Base-by-base conservation (phyloP, 2,329 filamentous ascomycete species). In the Aspergillus versicolor region DNA sequence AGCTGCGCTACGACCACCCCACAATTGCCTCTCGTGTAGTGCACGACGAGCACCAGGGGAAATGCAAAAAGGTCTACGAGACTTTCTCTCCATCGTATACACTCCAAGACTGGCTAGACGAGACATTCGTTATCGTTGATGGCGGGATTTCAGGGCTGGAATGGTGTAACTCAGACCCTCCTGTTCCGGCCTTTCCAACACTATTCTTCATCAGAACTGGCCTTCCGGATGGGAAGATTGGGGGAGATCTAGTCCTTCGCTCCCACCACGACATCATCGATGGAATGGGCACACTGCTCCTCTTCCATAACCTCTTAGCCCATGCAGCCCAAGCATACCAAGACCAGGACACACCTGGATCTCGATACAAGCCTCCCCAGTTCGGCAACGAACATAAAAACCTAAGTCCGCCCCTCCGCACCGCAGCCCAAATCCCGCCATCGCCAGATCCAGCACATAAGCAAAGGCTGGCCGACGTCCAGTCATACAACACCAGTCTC, bases 151-250 rank as follows among this genome's bases (percentile, higher is more conserved):
- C 63, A 2, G 64, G 63, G 1, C 32, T 57, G 1, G 61, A 68
- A 11, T 68, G 64, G 64, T 67, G 65, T 32, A 68, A 67, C 44
- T 52, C 50, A 2, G 63, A 68, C 51, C 65, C 65, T 4, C 65
- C 63, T 4, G 63, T 64, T 2, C 66, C 66, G 2, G 50, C 42
- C 13, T 22, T 64, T 11, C 63, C 66, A 12, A 67, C 66, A 2
- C 19, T 68, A 4, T 67, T 66, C 40, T 24, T 68, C 6, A 32
- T 68, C 22, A 62, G 56, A 22, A 15, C 45, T 4, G 24, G 45
- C 15, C 9, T n/a, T 4, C 2, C 19, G 24, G 6, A 48, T 4
- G 49, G 21, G 17, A 24, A 9, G 0, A 9, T 61, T 13, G 17
- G n/a, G 11, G 58, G 52, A 1, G 61, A 66, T 30, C 42, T 68